phyloP scores from a whole-genome alignment of 495 filamentous ascomycete genomes.

The Aspergillus mulundensis region DNA sequence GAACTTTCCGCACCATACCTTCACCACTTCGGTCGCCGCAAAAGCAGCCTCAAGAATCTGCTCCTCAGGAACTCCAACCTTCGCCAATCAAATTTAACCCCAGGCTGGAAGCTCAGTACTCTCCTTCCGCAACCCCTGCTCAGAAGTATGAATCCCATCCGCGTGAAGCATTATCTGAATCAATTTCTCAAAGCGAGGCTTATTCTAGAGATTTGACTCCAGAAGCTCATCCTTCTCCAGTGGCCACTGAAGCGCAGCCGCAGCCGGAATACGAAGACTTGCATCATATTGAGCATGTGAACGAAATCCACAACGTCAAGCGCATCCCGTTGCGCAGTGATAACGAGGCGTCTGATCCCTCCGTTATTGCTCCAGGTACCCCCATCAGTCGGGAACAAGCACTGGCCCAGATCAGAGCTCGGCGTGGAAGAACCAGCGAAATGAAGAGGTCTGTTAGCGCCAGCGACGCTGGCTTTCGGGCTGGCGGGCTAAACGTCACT shows the following conservation, averaged over 20 bases:
- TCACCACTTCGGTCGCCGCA: constrained; percentile 32
- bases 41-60: constrained; percentile 19
- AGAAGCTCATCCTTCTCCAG: constrained; percentile 12
- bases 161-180: constrained; percentile 9
- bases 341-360: constrained; percentile 20
- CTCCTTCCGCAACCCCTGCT: constrained; percentile 3
- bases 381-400: constrained; percentile 49
- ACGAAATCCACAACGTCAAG: constrained; percentile 22
- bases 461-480: constrained; percentile 31
- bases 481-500: constrained; percentile 23
- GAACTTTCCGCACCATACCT: constrained; percentile 46
- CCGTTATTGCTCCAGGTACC: constrained; percentile 31
- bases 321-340: constrained; percentile 35
- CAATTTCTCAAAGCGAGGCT: constrained; percentile 14
- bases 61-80: constrained; percentile 3
- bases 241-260: constrained; percentile 9
- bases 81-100: constrained; percentile 4
- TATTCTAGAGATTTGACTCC: constrained; percentile 5
- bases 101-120: neutral
- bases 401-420: constrained; percentile 47
- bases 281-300: neutral
- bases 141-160: constrained; percentile 14
- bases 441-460: constrained; percentile 42
- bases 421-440: constrained; percentile 44
- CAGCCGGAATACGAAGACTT: constrained; percentile 1